These are phyloP conservation scores for Monilinia fructicola DNA, from an alignment of 2,329 filamentous ascomycete species.

Conservation along the genomic window DNA sequence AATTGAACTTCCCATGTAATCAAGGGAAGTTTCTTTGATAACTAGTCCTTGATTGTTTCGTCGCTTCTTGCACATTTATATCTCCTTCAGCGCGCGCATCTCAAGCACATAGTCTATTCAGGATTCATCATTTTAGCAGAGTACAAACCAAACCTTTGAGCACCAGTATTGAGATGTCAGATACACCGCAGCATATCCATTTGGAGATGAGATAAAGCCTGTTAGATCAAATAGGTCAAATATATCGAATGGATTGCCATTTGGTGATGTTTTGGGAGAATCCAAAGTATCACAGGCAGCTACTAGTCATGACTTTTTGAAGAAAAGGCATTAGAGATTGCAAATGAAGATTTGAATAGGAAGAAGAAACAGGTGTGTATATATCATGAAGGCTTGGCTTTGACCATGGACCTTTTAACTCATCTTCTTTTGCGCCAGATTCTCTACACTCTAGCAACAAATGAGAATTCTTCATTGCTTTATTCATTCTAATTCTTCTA, in stretches of 20 bases:
- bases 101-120: not conserved
- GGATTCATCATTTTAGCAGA: not conserved
- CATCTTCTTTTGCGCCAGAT: not conserved
- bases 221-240: constrained; percentile 23
- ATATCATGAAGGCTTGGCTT: not conserved
- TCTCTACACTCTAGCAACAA: not conserved
- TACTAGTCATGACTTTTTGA: constrained; percentile 30
- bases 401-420: not conserved
- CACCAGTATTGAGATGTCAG: constrained; percentile 26
- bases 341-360: constrained; percentile 36
- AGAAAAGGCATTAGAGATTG: constrained; percentile 33
- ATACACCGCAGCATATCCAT: constrained; percentile 28
- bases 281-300: constrained; percentile 30
- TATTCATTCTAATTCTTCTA: constrained; percentile 14
- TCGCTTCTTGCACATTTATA: not conserved
- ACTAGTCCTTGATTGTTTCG: not conserved
- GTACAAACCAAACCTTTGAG: not conserved
- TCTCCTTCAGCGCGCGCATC: not conserved
- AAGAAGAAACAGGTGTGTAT: constrained; percentile 38
- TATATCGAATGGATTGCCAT: constrained; percentile 9
- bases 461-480: not conserved
- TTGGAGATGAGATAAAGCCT: constrained; percentile 33
- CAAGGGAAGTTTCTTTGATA: not conserved
- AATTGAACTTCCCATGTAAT: not conserved
- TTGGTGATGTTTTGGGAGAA: constrained; percentile 22